Base-by-base conservation (phyloP, 805 yeast genomes). In the Wickerhamiella alocasiicola region DNA sequence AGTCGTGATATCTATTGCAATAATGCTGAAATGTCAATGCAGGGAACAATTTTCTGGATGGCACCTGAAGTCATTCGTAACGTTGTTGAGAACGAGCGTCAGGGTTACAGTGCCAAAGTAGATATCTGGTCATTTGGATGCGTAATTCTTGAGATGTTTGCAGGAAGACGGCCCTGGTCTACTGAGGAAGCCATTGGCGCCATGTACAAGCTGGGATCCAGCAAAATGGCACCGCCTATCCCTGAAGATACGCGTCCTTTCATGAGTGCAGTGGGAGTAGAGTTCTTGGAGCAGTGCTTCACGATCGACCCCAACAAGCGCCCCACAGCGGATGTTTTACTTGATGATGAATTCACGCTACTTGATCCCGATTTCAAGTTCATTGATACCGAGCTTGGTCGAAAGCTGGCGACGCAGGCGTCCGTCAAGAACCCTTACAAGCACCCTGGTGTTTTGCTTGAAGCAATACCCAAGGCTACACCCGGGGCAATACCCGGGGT, bases 31-130 rank as follows among this genome's bases (percentile, higher is more conserved):
- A 82, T 87, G 94, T 87, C 96, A 9, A 84, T 83, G 94, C 95
- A 93, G 60, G 99, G 99, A 18, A 87, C 98, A 0, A 84, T 93
- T 1, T 91, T 87, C 59, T 91, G 98, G 98, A 91, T 91, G 98
- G 99, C 99, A 1, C 99, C 99, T 0, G 99, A 91, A 56, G 95
- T 93, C 48, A 85, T 91, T 38, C 88, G 85, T 56, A 84, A 83
- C 44, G 76, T 76, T 16, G 76, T 74, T 2, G 78, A 75, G 47
- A 73, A 74, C 50, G 71, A 71, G 50, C 77, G 77, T 48, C 91
- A 80, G 56, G 98, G 98, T 0, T 91, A 91, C 57, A 83, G 94
- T 64, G 98, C 98, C 16, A 91, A 91, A 61, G 85, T 91, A 18
- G 99, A 91, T 60, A 87, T 91, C 29, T 91, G 99, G 99, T 87